Base-by-base conservation (phyloP, 148 eudicot genomes). In the Silene conica region DNA sequence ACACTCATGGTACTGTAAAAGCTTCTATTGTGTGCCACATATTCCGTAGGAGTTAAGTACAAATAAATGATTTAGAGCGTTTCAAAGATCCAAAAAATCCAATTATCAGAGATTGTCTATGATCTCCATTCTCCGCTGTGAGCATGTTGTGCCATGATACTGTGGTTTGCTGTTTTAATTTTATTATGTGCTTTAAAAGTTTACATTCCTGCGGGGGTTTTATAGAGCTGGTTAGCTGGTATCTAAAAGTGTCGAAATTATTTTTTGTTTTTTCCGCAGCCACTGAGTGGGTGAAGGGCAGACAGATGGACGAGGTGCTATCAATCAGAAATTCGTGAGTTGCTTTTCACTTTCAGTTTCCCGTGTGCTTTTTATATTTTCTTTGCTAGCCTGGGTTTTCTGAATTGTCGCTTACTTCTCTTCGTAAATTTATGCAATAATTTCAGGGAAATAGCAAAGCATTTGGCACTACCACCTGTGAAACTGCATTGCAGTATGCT, bases 401-500 rank as follows among this genome's bases (percentile, higher is more conserved):
- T 31, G 52, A 41, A 45, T 18, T 18, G 18, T 7, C 41, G 15
- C 6, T 73, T 10, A 3, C 43, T 41, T 13, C 55, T 50, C 9
- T 8, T n/a, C 26, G 22, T 19, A 21, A 38, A 63, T 28, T 16
- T 9, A 43, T 68, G 31, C 72, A 14, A 25, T 74, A 14, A 25
- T 79, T 74, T 63, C 89, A 94, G 98, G 85, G 98, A 94, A 74
- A 94, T 94, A 57, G 97, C 98, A 64, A 94, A 94, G 46, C 97
- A 94, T 81, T 88, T 94, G 28, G 86, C 96, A 52, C 98, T 94
- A 38, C 98, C 98, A 63, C 98, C 98, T 0, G 97, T 91, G 74
- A 94, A 94, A 52, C 87, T 94, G 54, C 98, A 92, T 79, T 94
- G 98, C 86, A 94, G 97, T 82, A 94, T 94, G 98, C 97, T 94